Evolutionary conservation across 768 basidiomycete species (phyloP), one percentile per base, ranked within the genome.

Genomic region (Grammothele lineata): DNA sequence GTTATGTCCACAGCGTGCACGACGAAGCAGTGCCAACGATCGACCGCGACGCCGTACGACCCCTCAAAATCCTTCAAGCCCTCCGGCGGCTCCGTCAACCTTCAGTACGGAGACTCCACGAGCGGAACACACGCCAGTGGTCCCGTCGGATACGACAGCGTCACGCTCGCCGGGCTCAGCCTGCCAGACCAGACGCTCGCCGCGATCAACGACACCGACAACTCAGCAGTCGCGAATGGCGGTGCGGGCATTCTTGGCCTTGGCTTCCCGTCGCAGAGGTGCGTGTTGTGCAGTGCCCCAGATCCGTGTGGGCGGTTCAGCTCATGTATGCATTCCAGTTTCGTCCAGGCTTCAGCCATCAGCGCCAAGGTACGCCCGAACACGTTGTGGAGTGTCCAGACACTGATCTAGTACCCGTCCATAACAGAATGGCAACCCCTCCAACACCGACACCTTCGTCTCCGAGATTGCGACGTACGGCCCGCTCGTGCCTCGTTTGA

Each of bases 221-320:
- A 83, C n/a, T 79, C 71, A n/a, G 71, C 87, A 14, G 56, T 73
- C 39, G 68, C 74, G 35, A 76, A 74, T 2, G 77, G 77, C 2
- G 70, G 77, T 17, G 74, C 76, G n/a, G 87, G 86, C 3, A 85
- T 89, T 37, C 74, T 89, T 48, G 88, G 87, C 0, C 70, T 88
- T 10, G 87, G 88, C 0, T 89, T 89, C 51, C 84, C 86, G 1
- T 58, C 75, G n/a, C 83, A 84, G 50, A 87, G 85, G 85, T 84
- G 36, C 27, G 27, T 14, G 8, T 30, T 14, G 8, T 7, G 8
- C 7, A 14, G 8, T 30, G 14, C 14, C 7, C 27, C 27, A 7
- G 7, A 30, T 14, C 7, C 8, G 8, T 30, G 8, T 7, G 8
- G 27, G 7, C 27, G 27, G 7, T 7, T 7, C 7, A 14, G 14